A percentile compares a stretch with the other conserved stretches of the same genome.
These are phyloP conservation scores for Umbelopsis vinacea DNA, from an alignment of 192 early-diverging fungal species.

Conservation along the genomic window DNA sequence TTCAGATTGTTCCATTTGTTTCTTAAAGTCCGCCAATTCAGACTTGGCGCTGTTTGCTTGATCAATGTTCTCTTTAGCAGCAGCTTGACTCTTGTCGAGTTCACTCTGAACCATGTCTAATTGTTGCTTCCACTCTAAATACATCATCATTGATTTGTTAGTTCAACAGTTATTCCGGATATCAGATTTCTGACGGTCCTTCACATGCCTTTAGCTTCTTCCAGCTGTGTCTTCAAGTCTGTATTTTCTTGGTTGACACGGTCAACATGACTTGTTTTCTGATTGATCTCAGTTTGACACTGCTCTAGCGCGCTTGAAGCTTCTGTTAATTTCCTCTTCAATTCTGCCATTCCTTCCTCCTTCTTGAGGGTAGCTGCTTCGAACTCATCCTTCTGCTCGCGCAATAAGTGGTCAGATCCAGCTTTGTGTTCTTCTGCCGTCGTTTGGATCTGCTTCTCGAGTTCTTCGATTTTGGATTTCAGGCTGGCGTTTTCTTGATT, in stretches of 20 bases:
- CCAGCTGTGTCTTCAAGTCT: conserved; percentile 31
- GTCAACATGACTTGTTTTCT: conserved; percentile 27
- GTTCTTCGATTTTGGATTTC: conserved; percentile 1
- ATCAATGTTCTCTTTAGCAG: no score
- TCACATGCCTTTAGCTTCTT: not conserved
- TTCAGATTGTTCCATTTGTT: no score
- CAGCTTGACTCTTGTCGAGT: no score
- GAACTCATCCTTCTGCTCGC: not conserved
- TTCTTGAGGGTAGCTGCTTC: not conserved
- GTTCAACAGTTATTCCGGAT: no score
- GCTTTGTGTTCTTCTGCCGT: not conserved
- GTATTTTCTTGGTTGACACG: conserved; percentile 36
- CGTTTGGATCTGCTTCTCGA: not conserved
- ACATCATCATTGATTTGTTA: no score
- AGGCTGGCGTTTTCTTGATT: not conserved
- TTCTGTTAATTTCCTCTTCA: not conserved
- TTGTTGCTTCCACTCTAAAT: no score
- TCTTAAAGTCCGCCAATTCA: no score
- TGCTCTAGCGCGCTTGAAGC: not conserved
- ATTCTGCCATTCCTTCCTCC: not conserved
- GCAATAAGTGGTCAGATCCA: not conserved
- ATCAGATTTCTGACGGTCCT: no score
- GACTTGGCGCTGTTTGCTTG: no score
- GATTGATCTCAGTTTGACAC: not conserved
- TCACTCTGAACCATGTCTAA: no score